phyloP scores from a whole-genome alignment of 2,329 filamentous ascomycete species.

The Exophiala sp. region DNA sequence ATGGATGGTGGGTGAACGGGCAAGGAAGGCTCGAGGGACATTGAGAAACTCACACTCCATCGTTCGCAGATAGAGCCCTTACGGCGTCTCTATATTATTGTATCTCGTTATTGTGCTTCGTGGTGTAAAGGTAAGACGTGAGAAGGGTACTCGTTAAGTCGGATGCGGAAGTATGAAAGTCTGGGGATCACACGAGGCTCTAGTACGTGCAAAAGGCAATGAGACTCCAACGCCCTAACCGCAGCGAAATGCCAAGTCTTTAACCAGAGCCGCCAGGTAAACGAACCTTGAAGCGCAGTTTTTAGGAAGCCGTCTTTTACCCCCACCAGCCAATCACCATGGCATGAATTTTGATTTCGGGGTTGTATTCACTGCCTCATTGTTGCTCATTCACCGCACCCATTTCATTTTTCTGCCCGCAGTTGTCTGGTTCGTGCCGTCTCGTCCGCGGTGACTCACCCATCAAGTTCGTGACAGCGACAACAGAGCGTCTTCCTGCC shows the following conservation, averaged over 20 bases:
- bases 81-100: constrained; percentile 9
- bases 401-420: constrained; percentile 17
- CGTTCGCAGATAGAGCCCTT: constrained; percentile 13
- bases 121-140: constrained; percentile 5
- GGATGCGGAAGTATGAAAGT: constrained; percentile 18
- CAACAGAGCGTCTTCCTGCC: background rate
- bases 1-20: background rate
- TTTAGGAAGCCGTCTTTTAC: background rate
- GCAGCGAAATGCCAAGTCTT: constrained; percentile 10
- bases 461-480: background rate
- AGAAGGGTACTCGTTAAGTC: constrained; percentile 1
- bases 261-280: background rate
- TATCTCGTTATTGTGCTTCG: background rate
- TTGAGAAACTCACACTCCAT: constrained; percentile 23
- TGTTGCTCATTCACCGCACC: constrained; percentile 10
- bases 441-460: constrained; percentile 16
- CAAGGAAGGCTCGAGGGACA: background rate
- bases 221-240: background rate
- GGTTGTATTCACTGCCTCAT: constrained; percentile 12
- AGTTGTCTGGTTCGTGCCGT: constrained; percentile 6
- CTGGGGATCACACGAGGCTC: constrained; percentile 19
- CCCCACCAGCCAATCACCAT: constrained; percentile 11
- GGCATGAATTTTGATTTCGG: constrained; percentile 18
- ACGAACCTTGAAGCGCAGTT: background rate
- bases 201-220: background rate